These are phyloP conservation scores for Crithidia brevicula DNA, from an alignment of 208 protist genomes.

Conservation along the genomic window DNA sequence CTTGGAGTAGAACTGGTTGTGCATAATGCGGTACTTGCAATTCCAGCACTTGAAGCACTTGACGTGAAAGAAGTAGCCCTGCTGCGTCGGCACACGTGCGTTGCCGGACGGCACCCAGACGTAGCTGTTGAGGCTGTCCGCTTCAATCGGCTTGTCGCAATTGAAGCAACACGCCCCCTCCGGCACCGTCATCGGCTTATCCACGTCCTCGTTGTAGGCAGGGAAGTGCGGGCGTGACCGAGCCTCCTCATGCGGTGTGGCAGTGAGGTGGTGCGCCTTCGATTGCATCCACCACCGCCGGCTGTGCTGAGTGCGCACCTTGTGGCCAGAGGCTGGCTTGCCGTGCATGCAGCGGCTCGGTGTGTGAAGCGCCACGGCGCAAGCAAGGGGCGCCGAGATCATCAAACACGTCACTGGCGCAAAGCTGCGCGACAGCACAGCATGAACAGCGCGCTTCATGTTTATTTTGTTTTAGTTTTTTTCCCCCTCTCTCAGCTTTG, in stretches of 20 bases:
- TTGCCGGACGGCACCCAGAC: conserved; percentile 91
- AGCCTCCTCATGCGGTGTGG: conserved; percentile 81
- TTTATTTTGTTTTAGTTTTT: too few species aligned
- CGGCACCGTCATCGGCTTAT: conserved; percentile 81
- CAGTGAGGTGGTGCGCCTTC: conserved; percentile 87
- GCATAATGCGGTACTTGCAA: conserved; percentile 85
- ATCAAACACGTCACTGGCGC: not conserved
- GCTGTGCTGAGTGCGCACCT: conserved; percentile 90
- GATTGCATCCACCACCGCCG: conserved; percentile 89
- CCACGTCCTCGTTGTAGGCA: conserved; percentile 87
- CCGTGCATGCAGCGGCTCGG: conserved; percentile 68
- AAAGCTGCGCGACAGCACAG: conserved; percentile 1
- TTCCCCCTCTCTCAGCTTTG: too few species aligned
- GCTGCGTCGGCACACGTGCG: conserved; percentile 75
- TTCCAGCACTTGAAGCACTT: conserved; percentile 91
- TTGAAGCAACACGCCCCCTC: conserved; percentile 83
- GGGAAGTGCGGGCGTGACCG: conserved; percentile 82
- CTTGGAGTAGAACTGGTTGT: conserved; percentile 93
- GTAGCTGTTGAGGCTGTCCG: conserved; percentile 78
- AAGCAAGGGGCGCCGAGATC: conserved; percentile 1
- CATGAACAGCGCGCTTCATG: conserved; percentile 16
- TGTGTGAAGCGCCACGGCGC: conserved; percentile 12
- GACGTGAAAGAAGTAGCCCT: conserved; percentile 93
- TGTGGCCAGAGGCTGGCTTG: conserved; percentile 88
- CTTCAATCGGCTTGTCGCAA: conserved; percentile 75